Percentiles rank a stretch among this genome's conserved stretches.
Evolutionary conservation across 768 basidiomycete species (phyloP).

Genomic region (Tricholoma matsutake): DNA sequence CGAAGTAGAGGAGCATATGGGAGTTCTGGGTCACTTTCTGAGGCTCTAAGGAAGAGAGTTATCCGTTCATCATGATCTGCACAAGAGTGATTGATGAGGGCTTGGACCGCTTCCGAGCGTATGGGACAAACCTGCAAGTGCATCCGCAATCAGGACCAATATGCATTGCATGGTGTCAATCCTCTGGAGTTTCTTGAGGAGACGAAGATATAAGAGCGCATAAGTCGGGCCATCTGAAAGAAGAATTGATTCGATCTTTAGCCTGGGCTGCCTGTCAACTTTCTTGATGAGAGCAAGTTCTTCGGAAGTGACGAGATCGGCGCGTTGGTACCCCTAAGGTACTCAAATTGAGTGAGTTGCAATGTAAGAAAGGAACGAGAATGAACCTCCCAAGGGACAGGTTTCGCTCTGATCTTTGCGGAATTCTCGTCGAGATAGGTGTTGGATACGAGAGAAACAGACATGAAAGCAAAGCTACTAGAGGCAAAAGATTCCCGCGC

Average conservation of each 20-base stretch:
- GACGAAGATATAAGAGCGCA: conserved; percentile 82
- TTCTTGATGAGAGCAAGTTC: conserved; percentile 88
- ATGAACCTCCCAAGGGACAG: conserved; percentile 93
- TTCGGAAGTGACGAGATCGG: conserved; percentile 82
- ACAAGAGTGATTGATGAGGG: not conserved
- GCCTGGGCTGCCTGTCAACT: conserved; percentile 76
- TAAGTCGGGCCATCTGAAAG: conserved; percentile 82
- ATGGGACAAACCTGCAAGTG: conserved; percentile 62
- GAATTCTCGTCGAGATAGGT: conserved; percentile 84
- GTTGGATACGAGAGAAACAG: conserved; percentile 75
- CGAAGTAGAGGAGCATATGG: conserved; percentile 79
- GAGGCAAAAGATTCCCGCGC: not conserved
- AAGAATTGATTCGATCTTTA: conserved; percentile 72
- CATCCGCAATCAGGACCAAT: conserved; percentile 85
- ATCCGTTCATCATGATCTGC: conserved; percentile 88
- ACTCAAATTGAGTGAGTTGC: conserved; percentile 10
- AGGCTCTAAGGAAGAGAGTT: conserved; percentile 63
- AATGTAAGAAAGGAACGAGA: not conserved
- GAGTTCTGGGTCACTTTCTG: conserved; percentile 68
- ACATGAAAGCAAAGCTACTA: conserved; percentile 45
- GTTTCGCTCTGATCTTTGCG: conserved; percentile 84
- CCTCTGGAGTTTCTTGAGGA: conserved; percentile 80
- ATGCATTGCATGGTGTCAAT: conserved; percentile 87
- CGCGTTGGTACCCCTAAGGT: conserved; percentile 88
- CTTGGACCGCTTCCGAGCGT: not conserved